Percentiles rank a stretch among this genome's conserved stretches.
phyloP scores from a whole-genome alignment of 768 basidiomycete species.

The Leccinum boreale region DNA sequence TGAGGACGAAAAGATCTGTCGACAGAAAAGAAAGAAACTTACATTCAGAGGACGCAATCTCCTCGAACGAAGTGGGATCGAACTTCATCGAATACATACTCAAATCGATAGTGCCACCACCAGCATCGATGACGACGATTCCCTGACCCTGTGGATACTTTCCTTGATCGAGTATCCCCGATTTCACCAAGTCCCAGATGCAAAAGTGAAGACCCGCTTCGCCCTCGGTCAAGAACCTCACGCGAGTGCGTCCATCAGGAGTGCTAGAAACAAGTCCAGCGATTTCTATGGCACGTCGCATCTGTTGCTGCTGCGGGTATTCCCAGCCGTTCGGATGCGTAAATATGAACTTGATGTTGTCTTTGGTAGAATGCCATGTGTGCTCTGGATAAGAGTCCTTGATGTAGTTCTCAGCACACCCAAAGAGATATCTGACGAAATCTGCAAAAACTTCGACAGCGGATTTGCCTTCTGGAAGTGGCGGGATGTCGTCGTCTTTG shows the following conservation, averaged over 20 bases:
- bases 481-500: slow-evolving; percentile 28
- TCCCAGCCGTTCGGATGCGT: slow-evolving; percentile 66
- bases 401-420: slow-evolving; percentile 43
- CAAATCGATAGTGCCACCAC: slow-evolving; percentile 40
- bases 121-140: slow-evolving; percentile 47
- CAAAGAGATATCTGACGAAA: slow-evolving; percentile 41
- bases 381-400: slow-evolving; percentile 39
- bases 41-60: slow-evolving; percentile 34
- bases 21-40: not conserved
- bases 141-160: slow-evolving; percentile 24
- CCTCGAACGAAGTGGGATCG: slow-evolving; percentile 31
- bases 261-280: slow-evolving; percentile 48
- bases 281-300: slow-evolving; percentile 47
- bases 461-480: slow-evolving; percentile 39
- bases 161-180: slow-evolving; percentile 8
- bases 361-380: slow-evolving; percentile 41
- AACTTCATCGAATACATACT: slow-evolving; percentile 37
- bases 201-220: slow-evolving; percentile 61
- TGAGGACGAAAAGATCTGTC: not conserved
- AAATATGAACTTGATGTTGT: slow-evolving; percentile 46
- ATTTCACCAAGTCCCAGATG: slow-evolving; percentile 32
- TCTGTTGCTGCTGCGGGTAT: slow-evolving; percentile 48
- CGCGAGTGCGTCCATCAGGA: slow-evolving; percentile 34
- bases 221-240: slow-evolving; percentile 56
- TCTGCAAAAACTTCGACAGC: slow-evolving; percentile 40